Percentiles rank a stretch among this genome's conserved stretches.
Evolutionary conservation across 495 filamentous ascomycete species (phyloP).

Genomic region (Penicillium steckii): DNA sequence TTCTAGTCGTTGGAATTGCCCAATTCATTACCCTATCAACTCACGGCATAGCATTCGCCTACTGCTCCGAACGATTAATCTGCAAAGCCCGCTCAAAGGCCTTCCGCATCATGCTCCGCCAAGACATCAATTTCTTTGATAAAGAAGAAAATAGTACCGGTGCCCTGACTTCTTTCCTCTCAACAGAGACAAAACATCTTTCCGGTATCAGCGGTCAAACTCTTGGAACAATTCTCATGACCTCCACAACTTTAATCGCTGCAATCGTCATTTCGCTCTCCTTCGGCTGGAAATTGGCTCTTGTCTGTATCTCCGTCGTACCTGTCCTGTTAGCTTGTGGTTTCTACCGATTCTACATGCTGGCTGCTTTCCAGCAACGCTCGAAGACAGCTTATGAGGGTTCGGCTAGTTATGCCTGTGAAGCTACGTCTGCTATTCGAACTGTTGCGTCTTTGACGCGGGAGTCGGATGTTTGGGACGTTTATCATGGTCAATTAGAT

Average conservation of each 20-base stretch:
- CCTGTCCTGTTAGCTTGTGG: slow-evolving; percentile 78
- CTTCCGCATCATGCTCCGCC: slow-evolving; percentile 86
- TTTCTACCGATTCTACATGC: slow-evolving; percentile 83
- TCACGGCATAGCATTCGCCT: slow-evolving; percentile 77
- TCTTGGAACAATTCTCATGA: slow-evolving; percentile 75
- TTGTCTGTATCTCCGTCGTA: slow-evolving; percentile 77
- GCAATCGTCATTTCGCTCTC: slow-evolving; percentile 63
- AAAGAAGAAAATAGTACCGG: slow-evolving; percentile 80
- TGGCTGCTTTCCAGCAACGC: slow-evolving; percentile 69
- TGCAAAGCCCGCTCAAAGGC: slow-evolving; percentile 75
- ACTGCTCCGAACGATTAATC: slow-evolving; percentile 79
- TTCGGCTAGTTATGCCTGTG: slow-evolving; percentile 82
- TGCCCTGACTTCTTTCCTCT: slow-evolving; percentile 79
- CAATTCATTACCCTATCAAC: slow-evolving; percentile 66
- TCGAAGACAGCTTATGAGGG: slow-evolving; percentile 69
- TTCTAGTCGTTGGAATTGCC: slow-evolving; percentile 83
- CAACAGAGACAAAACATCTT: slow-evolving; percentile 81
- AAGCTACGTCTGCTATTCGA: slow-evolving; percentile 86
- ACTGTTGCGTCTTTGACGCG: slow-evolving; percentile 89
- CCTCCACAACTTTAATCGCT: slow-evolving; percentile 69
- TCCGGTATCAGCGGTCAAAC: slow-evolving; percentile 78
- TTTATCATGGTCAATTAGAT: slow-evolving; percentile 69
- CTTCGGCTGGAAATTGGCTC: slow-evolving; percentile 87
- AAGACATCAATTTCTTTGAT: slow-evolving; percentile 90
- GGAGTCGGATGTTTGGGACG: slow-evolving; percentile 71